phyloP scores from a whole-genome alignment of 768 basidiomycete species.

The Mycena alexandri region DNA sequence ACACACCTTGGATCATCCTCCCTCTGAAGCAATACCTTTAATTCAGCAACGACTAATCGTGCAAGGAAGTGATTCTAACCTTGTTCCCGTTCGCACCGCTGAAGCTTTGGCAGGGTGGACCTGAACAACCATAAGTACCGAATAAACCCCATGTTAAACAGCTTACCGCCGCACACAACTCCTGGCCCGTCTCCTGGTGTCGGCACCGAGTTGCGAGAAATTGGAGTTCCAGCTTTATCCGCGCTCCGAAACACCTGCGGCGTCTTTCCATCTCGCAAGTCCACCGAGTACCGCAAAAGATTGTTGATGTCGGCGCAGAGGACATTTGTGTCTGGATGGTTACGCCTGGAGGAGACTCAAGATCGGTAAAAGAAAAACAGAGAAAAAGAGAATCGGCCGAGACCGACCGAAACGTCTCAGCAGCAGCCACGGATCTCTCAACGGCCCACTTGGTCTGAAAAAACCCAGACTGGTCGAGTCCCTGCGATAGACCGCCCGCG shows the following conservation, averaged over 20 bases:
- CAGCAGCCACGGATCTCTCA: conserved; percentile 74
- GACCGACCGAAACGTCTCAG: conserved; percentile 71
- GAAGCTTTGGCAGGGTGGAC: conserved; percentile 84
- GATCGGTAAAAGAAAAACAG: too few species aligned
- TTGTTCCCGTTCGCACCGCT: conserved; percentile 72
- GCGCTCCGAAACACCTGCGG: conserved; percentile 54
- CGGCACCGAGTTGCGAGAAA: conserved; percentile 63
- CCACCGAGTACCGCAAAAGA: conserved; percentile 52
- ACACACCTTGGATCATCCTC: conserved; percentile 70
- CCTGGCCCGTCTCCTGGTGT: conserved; percentile 67
- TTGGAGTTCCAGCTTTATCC: conserved; percentile 51
- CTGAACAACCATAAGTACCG: conserved; percentile 48
- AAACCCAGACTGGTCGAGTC: conserved; percentile 70
- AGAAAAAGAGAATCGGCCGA: too few species aligned
- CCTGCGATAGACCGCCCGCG: conserved; percentile 81
- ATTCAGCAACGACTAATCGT: conserved; percentile 2
- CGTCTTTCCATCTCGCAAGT: conserved; percentile 51
- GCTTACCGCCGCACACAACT: conserved; percentile 79
- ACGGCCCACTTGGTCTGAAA: conserved; percentile 78
- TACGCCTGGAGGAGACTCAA: conserved; percentile 56
- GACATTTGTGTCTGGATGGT: conserved; percentile 71
- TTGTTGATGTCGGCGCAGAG: conserved; percentile 75
- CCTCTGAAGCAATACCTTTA: conserved; percentile 51
- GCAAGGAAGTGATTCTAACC: conserved; percentile 49
- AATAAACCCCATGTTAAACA: background rate